phyloP scores from a whole-genome alignment of 2,329 filamentous ascomycete species.

The Colletotrichum sp. region DNA sequence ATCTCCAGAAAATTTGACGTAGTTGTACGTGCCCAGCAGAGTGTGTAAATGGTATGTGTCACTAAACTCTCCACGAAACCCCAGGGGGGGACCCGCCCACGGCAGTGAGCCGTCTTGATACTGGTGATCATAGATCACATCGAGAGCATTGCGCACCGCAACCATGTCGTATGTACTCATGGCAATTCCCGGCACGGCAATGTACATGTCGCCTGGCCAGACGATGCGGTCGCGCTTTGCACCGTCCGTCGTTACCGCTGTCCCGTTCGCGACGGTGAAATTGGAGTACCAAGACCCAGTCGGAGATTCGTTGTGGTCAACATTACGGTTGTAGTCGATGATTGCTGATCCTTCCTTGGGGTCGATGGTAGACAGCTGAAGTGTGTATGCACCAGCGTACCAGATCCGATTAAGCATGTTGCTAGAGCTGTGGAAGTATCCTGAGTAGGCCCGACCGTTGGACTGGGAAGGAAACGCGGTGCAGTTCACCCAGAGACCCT shows the following conservation, averaged over 20 bases:
- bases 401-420: slow-evolving; percentile 51
- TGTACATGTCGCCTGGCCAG: slow-evolving; percentile 64
- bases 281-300: slow-evolving; percentile 37
- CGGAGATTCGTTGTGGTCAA: slow-evolving; percentile 35
- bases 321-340: slow-evolving; percentile 36
- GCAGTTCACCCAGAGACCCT: slow-evolving; percentile 41
- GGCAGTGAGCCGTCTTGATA: slow-evolving; percentile 50
- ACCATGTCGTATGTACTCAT: slow-evolving; percentile 28
- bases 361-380: slow-evolving; percentile 38
- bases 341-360: slow-evolving; percentile 36
- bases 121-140: slow-evolving; percentile 43
- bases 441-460: slow-evolving; percentile 50
- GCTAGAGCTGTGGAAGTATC: slow-evolving; percentile 47
- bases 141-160: slow-evolving; percentile 51
- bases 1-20: slow-evolving; percentile 52
- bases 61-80: slow-evolving; percentile 38
- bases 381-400: slow-evolving; percentile 45
- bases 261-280: slow-evolving; percentile 32
- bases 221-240: slow-evolving; percentile 61
- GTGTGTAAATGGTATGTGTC: slow-evolving; percentile 65
- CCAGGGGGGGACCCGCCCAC: slow-evolving; percentile 52
- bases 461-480: slow-evolving; percentile 46
- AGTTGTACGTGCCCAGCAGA: slow-evolving; percentile 55
- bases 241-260: slow-evolving; percentile 48
- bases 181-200: slow-evolving; percentile 29